These are phyloP conservation scores for Alternaria consortialis DNA, from an alignment of 2,329 filamentous ascomycete species.

Conservation along the genomic window DNA sequence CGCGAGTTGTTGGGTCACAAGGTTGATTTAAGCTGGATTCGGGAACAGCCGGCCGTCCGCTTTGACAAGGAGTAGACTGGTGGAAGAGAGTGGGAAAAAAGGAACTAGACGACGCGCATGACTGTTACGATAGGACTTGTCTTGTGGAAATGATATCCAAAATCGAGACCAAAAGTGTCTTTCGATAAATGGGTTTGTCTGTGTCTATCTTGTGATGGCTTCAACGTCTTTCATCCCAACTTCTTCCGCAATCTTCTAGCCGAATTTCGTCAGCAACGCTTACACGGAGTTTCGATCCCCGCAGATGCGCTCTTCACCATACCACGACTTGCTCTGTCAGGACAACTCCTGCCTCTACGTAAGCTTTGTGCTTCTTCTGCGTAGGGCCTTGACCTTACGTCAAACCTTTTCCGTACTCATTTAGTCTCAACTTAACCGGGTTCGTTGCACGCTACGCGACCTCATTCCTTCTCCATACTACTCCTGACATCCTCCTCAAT, in stretches of 20 bases:
- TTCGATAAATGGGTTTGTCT: neutral
- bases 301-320: neutral
- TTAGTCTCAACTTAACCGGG: neutral
- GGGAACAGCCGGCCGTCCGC: conserved; percentile 88
- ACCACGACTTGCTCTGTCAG: neutral
- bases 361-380: neutral
- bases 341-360: neutral
- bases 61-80: conserved; percentile 75
- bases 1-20: conserved; percentile 93
- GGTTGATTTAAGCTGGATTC: conserved; percentile 91
- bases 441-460: neutral
- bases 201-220: neutral
- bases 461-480: conserved; percentile 16
- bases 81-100: neutral
- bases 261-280: neutral
- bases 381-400: neutral
- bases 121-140: conserved; percentile 11
- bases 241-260: neutral
- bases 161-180: neutral
- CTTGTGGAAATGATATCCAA: conserved; percentile 14
- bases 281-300: neutral
- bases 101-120: neutral
- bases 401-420: neutral
- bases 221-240: too few relatives aligned
- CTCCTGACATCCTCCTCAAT: conserved; percentile 20